Percentiles rank a stretch among this genome's conserved stretches.
Evolutionary conservation across 2,329 filamentous ascomycete species (phyloP).

Genomic region (Exophiala viscosa): DNA sequence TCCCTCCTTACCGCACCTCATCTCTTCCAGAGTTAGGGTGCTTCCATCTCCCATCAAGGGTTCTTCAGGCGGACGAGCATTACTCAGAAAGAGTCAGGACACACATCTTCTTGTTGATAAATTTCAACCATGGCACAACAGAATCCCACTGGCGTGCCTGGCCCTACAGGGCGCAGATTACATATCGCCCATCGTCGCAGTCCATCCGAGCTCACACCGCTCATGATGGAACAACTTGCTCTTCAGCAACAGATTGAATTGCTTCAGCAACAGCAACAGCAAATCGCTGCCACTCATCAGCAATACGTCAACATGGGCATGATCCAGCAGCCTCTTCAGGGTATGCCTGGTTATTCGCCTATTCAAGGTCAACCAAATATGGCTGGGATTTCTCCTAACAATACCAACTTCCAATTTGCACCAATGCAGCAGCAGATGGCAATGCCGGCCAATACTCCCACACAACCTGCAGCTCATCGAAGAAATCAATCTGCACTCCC

Average conservation of each 20-base stretch:
- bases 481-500: slow-evolving; percentile 97
- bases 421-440: slow-evolving; percentile 64
- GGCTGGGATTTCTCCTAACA: slow-evolving; percentile 70
- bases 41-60: not conserved
- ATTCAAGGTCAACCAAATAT: slow-evolving; percentile 67
- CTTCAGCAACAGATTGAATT: slow-evolving; percentile 98
- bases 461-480: slow-evolving; percentile 80
- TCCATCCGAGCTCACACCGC: slow-evolving; percentile 91
- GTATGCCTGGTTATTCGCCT: slow-evolving; percentile 68
- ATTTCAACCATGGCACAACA: slow-evolving; percentile 61
- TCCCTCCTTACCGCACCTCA: slow-evolving; percentile 36
- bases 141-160: slow-evolving; percentile 54
- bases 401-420: slow-evolving; percentile 77
- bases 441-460: slow-evolving; percentile 69
- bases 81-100: slow-evolving; percentile 8
- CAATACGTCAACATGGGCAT: slow-evolving; percentile 98
- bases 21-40: not conserved
- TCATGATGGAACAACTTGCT: slow-evolving; percentile 98
- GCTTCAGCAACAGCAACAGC: slow-evolving; percentile 95
- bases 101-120: slow-evolving; percentile 5
- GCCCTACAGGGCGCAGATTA: slow-evolving; percentile 80
- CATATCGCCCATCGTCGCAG: slow-evolving; percentile 97
- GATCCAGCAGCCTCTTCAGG: slow-evolving; percentile 76
- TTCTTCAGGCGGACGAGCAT: not conserved
- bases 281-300: slow-evolving; percentile 92